Conservation (phyloP, 2,329 filamentous ascomycete species). For the Penicillium glabrum region DNA sequence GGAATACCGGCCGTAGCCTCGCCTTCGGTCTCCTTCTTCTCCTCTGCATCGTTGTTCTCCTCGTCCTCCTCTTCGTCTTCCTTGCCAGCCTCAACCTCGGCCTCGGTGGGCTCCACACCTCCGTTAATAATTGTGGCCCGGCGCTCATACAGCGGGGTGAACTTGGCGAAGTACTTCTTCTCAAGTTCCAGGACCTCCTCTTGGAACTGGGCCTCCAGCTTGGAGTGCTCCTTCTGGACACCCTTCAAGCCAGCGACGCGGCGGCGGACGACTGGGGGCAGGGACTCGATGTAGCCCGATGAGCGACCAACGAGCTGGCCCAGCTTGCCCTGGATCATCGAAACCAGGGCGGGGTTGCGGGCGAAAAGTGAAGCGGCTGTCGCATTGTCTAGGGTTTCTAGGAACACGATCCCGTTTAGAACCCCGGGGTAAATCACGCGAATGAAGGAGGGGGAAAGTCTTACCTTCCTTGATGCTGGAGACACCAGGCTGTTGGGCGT, state of each 20-base stretch:
- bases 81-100: slow-evolving; percentile 84
- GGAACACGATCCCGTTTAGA: slow-evolving; percentile 19
- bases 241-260: slow-evolving; percentile 95
- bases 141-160: slow-evolving; percentile 95
- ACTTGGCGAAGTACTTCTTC: slow-evolving; percentile 99
- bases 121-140: slow-evolving; percentile 93
- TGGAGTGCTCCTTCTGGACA: slow-evolving; percentile 97
- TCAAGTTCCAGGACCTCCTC: slow-evolving; percentile 96
- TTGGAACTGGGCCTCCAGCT: slow-evolving; percentile 97
- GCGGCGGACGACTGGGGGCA: slow-evolving; percentile 83
- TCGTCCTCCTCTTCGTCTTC: slow-evolving; percentile 69
- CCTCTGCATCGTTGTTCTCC: slow-evolving; percentile 59
- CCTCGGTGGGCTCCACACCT: slow-evolving; percentile 76
- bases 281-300: slow-evolving; percentile 96
- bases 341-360: slow-evolving; percentile 89
- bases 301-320: slow-evolving; percentile 90
- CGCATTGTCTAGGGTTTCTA: slow-evolving; percentile 87
- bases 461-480: slow-evolving; percentile 96
- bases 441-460: slow-evolving; percentile 30
- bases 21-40: slow-evolving; percentile 48
- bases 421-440: slow-evolving; percentile 5
- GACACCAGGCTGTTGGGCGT: slow-evolving; percentile 91
- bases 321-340: slow-evolving; percentile 97
- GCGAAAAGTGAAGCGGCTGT: slow-evolving; percentile 91
- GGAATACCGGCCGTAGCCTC: slow-evolving; percentile 74